Conservation (phyloP, 2,329 filamentous ascomycete species). For the Microascus cirrosus region DNA sequence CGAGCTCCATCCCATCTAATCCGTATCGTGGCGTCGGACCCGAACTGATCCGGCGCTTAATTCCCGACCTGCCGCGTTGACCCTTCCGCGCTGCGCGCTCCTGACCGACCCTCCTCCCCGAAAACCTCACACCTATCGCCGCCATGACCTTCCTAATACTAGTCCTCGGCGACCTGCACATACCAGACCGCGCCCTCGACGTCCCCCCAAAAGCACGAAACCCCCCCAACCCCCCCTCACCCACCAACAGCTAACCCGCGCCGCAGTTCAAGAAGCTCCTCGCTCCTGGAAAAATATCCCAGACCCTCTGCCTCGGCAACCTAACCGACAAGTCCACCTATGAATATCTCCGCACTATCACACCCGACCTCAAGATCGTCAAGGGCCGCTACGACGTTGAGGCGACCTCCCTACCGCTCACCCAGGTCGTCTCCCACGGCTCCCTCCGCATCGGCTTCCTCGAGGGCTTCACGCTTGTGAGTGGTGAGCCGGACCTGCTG, state of each 20-base stretch:
- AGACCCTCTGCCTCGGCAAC: conserved; percentile 72
- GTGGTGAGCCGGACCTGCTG: conserved; percentile 54
- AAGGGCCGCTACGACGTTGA: conserved; percentile 58
- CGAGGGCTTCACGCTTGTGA: conserved; percentile 58
- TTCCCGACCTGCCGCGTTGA: too few relatives aligned
- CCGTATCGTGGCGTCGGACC: background rate
- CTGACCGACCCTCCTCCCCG: background rate
- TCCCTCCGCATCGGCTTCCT: conserved; percentile 55
- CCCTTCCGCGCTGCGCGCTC: background rate
- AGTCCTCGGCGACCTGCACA: conserved; percentile 87
- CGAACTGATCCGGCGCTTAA: background rate
- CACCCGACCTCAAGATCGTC: conserved; percentile 61
- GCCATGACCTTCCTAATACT: conserved; percentile 84
- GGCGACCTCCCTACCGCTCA: conserved; percentile 52
- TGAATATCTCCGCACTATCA: conserved; percentile 66
- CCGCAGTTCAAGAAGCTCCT: conserved; percentile 74
- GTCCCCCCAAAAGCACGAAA: conserved; percentile 80
- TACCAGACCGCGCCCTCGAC: conserved; percentile 83
- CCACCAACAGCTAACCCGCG: background rate
- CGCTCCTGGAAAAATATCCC: conserved; percentile 71
- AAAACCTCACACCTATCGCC: conserved; percentile 1
- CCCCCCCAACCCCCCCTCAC: conserved; percentile 33
- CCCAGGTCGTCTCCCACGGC: conserved; percentile 56
- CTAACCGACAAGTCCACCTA: conserved; percentile 71
- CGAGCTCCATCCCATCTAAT: background rate